Percentiles rank a stretch among this genome's conserved stretches.
phyloP scores from a whole-genome alignment of 108 stramenopile genomes.

The Pseudonitzschia multiseries region DNA sequence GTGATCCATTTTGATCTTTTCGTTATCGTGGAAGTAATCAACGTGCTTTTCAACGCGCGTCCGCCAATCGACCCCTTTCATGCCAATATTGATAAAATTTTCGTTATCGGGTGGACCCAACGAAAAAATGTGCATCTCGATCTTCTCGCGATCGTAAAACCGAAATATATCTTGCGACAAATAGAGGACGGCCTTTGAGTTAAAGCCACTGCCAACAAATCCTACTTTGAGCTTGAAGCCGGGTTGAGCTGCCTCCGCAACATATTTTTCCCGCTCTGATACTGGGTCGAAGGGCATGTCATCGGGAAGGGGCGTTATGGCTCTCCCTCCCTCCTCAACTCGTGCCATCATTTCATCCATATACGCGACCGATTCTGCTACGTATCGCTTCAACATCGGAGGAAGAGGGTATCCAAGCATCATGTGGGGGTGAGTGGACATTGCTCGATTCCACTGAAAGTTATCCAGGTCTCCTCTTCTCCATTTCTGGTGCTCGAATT shows the following conservation, averaged over 20 bases:
- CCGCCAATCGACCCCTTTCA: conserved; percentile 87
- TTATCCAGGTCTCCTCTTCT: conserved; percentile 39
- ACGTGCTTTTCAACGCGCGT: conserved; percentile 68
- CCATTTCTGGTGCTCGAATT: conserved; percentile 35
- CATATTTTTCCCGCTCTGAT: conserved; percentile 41
- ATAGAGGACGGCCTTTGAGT: conserved; percentile 84
- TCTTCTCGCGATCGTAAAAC: conserved; percentile 67
- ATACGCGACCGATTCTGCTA: conserved; percentile 66
- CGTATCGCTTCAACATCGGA: conserved; percentile 66
- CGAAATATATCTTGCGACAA: conserved; percentile 87
- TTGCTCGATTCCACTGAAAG: conserved; percentile 64
- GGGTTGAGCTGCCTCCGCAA: conserved; percentile 33
- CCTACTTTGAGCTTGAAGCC: conserved; percentile 54
- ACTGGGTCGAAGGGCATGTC: conserved; percentile 67
- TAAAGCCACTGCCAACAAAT: conserved; percentile 80
- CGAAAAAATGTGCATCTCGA: conserved; percentile 84
- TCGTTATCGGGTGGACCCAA: conserved; percentile 66
- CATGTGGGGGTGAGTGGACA: conserved; percentile 63
- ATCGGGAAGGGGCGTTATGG: conserved; percentile 45
- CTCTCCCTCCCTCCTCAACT: conserved; percentile 18
- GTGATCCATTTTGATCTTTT: conserved; percentile 55
- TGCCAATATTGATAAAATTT: conserved; percentile 65
- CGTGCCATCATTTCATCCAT: conserved; percentile 77
- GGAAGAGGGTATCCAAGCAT: conserved; percentile 80
- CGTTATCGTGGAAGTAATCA: conserved; percentile 77